Base-by-base conservation (phyloP, 2,329 filamentous ascomycete species). In the Colletotrichum cuscutae region DNA sequence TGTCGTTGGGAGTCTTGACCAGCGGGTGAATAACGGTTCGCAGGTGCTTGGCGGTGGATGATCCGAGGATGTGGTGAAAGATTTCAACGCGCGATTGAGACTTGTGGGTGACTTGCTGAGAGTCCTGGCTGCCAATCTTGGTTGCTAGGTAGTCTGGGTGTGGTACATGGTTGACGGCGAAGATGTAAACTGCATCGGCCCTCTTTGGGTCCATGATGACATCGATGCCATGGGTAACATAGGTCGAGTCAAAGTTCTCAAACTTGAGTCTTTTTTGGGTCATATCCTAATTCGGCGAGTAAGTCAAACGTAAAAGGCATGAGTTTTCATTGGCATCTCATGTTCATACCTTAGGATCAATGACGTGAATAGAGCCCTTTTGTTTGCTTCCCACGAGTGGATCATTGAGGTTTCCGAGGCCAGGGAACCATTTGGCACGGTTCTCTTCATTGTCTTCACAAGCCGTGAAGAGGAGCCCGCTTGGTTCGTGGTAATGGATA, bases 141-240 rank as follows among this genome's bases (percentile, higher is more conserved):
- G 81, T 15, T 4, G 59, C 69, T 5, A 72, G 19, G 4, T 54
- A 72, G 5, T 72, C 66, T 0, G 83, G 82, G 68, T 90, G 87
- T 0, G 89, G 86, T 1, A 87, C 75, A 68, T 92, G 90, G 75
- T 92, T 92, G 62, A 92, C 79, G 0, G 88, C 89, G 66, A 89
- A 89, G 58, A 92, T 88, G 75, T 90, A 92, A 6, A 92, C 86
- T 0, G 87, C 80, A 1, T 82, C 77, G 11, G 78, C 77, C 3
- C 72, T 73, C 2, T 84, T 76, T 0, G 84, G 85, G 73, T 91
- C 88, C 3, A 82, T 78, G n/a, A 90, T 83, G 7, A 92, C 82
- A 71, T 90, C 89, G 73, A 92, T 89, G 1, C 90, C 90, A 74
- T 92, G 90, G 0, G 90, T 90, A 6, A 88, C 77, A 62, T 91